Evolutionary conservation across 2,329 filamentous ascomycete genomes (phyloP).

Genomic region (Xylariaceae sp.): DNA sequence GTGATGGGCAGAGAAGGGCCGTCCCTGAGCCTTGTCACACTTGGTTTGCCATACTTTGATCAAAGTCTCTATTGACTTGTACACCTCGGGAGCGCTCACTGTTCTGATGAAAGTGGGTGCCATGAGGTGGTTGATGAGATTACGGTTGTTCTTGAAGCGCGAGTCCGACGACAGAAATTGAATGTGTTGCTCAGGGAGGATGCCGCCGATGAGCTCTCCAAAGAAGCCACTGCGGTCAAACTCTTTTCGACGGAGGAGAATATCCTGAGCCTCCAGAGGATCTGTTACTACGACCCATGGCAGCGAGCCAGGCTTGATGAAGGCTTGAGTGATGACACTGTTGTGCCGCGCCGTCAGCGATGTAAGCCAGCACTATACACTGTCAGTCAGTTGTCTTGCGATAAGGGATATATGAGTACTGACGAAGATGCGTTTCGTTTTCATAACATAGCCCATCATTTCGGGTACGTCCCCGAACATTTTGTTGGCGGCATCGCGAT

Average conservation of each 20-base stretch:
- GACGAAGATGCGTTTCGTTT: slow-evolving; percentile 34
- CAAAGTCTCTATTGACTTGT: slow-evolving; percentile 30
- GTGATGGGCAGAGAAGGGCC: slow-evolving; percentile 29
- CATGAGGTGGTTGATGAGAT: slow-evolving; percentile 39
- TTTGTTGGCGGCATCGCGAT: slow-evolving; percentile 32
- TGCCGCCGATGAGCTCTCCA: slow-evolving; percentile 30
- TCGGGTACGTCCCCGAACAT: slow-evolving; percentile 44
- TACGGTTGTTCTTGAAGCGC: slow-evolving; percentile 33
- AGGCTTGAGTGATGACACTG: slow-evolving; percentile 46
- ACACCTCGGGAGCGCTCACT: slow-evolving; percentile 35
- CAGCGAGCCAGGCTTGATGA: slow-evolving; percentile 40
- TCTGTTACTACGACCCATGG: slow-evolving; percentile 46
- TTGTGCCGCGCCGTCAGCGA: slow-evolving; percentile 32
- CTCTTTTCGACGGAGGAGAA: slow-evolving; percentile 43
- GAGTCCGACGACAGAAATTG: slow-evolving; percentile 30
- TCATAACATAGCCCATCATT: slow-evolving; percentile 35
- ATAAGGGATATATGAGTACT: slow-evolving; percentile 2
- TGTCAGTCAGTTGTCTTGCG: background rate
- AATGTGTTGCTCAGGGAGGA: slow-evolving; percentile 35
- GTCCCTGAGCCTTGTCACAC: slow-evolving; percentile 27
- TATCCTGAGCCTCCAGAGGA: slow-evolving; percentile 42
- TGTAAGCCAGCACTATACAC: slow-evolving; percentile 28
- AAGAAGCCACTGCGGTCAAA: slow-evolving; percentile 42
- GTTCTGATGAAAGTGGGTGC: slow-evolving; percentile 33
- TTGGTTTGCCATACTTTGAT: slow-evolving; percentile 37